These are phyloP conservation scores for Ustanciosporium gigantosporum DNA, from an alignment of 1,284 basidiomycete genomes.

Conservation along the genomic window DNA sequence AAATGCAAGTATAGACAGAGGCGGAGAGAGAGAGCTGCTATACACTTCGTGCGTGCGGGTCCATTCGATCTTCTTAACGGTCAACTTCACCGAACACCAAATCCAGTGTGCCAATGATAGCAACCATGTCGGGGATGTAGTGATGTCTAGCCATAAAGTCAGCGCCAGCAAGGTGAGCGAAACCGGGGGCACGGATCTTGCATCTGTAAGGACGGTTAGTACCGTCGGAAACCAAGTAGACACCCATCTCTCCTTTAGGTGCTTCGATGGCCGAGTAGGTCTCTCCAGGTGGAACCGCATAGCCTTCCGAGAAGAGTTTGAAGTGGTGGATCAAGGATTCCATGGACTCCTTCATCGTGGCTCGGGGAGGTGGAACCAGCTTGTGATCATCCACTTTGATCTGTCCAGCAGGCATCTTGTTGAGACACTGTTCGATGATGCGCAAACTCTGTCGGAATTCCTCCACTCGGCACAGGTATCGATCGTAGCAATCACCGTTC, in stretches of 20 bases:
- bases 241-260: slow-evolving; percentile 92
- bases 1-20: too few relatives aligned
- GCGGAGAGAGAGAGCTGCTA: too few relatives aligned
- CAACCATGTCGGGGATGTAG: slow-evolving; percentile 59
- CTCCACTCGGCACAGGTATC: slow-evolving; percentile 93
- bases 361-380: slow-evolving; percentile 92
- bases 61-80: too few relatives aligned
- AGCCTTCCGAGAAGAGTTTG: slow-evolving; percentile 93
- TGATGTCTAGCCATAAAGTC: slow-evolving; percentile 58
- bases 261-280: slow-evolving; percentile 98
- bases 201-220: slow-evolving; percentile 59
- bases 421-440: slow-evolving; percentile 83
- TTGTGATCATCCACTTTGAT: slow-evolving; percentile 98
- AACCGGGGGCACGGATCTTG: slow-evolving; percentile 60
- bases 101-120: slow-evolving; percentile 59
- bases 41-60: too few relatives aligned
- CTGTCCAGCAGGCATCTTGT: slow-evolving; percentile 93
- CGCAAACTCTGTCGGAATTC: slow-evolving; percentile 93
- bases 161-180: slow-evolving; percentile 58
- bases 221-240: slow-evolving; percentile 60
- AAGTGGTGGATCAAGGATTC: slow-evolving; percentile 95
- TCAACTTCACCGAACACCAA: slow-evolving; percentile 61
- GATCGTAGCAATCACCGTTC: slow-evolving; percentile 95
- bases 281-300: slow-evolving; percentile 91
- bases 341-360: slow-evolving; percentile 99